Conservation (phyloP, 2,329 filamentous ascomycete species). For the Graphiopsis chlorocephala region DNA sequence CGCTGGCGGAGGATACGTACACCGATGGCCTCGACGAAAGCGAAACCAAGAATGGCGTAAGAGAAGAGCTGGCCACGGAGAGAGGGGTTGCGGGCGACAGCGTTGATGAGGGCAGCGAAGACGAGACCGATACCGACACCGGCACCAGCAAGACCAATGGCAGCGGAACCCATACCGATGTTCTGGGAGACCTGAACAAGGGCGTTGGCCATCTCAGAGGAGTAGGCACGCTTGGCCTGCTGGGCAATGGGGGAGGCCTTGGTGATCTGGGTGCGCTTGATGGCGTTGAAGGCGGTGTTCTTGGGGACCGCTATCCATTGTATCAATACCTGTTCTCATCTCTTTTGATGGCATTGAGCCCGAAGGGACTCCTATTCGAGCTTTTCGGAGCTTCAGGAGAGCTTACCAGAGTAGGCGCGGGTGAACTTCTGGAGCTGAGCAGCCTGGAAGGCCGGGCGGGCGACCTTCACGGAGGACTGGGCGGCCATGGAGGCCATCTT, state of each 20-base stretch:
- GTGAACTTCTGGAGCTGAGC: conserved; percentile 56
- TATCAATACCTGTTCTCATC: conserved; percentile 14
- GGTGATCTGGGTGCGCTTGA: conserved; percentile 65
- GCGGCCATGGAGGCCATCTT: conserved; percentile 68
- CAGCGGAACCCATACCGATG: conserved; percentile 83
- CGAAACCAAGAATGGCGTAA: conserved; percentile 93
- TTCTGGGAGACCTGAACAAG: conserved; percentile 90
- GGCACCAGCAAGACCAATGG: conserved; percentile 88
- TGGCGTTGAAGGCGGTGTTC: conserved; percentile 65
- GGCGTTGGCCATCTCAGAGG: conserved; percentile 82
- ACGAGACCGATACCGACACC: conserved; percentile 93
- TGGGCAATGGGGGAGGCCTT: conserved; percentile 40
- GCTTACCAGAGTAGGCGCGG: conserved; percentile 73
- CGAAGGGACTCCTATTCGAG: conserved; percentile 18
- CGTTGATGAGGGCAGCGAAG: conserved; percentile 81
- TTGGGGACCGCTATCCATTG: conserved; percentile 31
- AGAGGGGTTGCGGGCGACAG: conserved; percentile 88
- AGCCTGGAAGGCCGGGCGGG: conserved; percentile 61
- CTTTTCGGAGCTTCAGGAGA: conserved; percentile 19
- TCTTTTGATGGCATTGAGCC: conserved; percentile 13
- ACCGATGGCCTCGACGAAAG: conserved; percentile 90
- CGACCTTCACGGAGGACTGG: conserved; percentile 70
- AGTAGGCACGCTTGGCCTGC: conserved; percentile 72
- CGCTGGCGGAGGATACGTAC: conserved; percentile 20
- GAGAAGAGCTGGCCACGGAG: conserved; percentile 95